Evolutionary conservation across 257 asterid genomes (phyloP), one percentile per base, ranked within the genome.

Genomic region (Gynochthodes officinalis): DNA sequence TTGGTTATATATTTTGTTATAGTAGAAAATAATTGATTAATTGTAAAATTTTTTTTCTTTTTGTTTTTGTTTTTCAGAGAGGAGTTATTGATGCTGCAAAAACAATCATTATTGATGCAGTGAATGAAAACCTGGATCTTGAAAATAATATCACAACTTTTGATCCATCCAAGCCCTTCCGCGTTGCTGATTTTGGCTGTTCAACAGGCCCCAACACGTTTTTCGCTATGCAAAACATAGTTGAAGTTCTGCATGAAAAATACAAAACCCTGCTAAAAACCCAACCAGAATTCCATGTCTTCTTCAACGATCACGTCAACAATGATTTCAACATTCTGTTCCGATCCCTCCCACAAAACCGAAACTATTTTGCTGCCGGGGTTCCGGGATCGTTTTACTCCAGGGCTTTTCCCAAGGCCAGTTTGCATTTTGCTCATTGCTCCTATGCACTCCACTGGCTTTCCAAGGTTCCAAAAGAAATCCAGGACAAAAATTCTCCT

Each of bases 311-410:
- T 33, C 76, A 67, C 2, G 53, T 72, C 0, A 46, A 53, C 15
- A 84, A 86, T 64, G 91, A 86, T 39, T 86, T 86, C 86, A 86
- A 86, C 69, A 74, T 80, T 15, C 83, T 84, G 40, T 86, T 82
- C 74, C 49, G 74, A 6, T 73, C 72, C 4, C 77, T 80, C 23
- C 84, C 77, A 0, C 15, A 7, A 1, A 12, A 37, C 3, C 55
- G 71, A 7, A 49, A 52, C 0, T 84, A 82, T 71, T 76, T 40
- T 21, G 80, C 79, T 0, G 77, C 84, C 1, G 90, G 83, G 0
- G 86, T 74, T 0, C 85, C 84, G 0, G 90, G 85, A 1, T 83
- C 86, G 10, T 86, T 86, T 73, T 73, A 77, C 70, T 53, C 58
- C 2, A 42, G 82, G n/a, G 25, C 81, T 44, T 81, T 86, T 27